Base-by-base conservation (phyloP, 1,284 basidiomycete species). In the Rhodotorula sp. region DNA sequence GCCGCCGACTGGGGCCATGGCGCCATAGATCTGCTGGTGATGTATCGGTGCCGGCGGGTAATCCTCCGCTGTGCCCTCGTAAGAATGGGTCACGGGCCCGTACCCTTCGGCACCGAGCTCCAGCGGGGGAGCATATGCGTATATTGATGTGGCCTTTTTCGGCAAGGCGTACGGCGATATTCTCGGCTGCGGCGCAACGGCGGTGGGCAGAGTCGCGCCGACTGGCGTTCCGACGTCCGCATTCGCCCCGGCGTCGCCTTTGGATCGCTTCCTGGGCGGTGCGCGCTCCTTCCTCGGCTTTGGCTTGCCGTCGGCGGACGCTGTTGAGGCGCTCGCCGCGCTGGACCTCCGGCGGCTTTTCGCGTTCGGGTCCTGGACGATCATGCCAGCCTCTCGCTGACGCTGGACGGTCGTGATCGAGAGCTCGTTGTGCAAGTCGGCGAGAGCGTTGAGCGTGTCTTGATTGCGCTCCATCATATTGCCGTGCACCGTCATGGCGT, bases 401-500 rank as follows among this genome's bases (percentile, higher is more conserved):
- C 55, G 53, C 61, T 64, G 63, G 12, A 66, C 58, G 26, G 76
- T 68, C 56, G 67, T 55, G 1, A 60, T 69, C 29, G 71, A 72
- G 24, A 77, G 68, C 33, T 60, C 46, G 30, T 71, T 70, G 69
- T 77, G 77, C 45, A 77, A 67, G 20, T 62, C 45, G 57, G 71
- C 70, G 37, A 76, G 68, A 26, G 54, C 45, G 7, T 62, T 60
- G 57, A 77, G 70, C 64, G 68, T 74, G 33, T 69, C 58, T 4
- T 95, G 91, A 84, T 97, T 98, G 79, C 89, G 86, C n/a, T 53
- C 49, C 7, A 6, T 18, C 82, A 90, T 91, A 79, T 96, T 93
- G 37, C 93, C 88, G 79, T 98, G 95, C 3, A 96, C 93, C 6
- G 94, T 96, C 82, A 95, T 91, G 0, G 94, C 91, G 81, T 98